Conservation (phyloP, 495 filamentous ascomycete genomes). For the Darksidea phi region DNA sequence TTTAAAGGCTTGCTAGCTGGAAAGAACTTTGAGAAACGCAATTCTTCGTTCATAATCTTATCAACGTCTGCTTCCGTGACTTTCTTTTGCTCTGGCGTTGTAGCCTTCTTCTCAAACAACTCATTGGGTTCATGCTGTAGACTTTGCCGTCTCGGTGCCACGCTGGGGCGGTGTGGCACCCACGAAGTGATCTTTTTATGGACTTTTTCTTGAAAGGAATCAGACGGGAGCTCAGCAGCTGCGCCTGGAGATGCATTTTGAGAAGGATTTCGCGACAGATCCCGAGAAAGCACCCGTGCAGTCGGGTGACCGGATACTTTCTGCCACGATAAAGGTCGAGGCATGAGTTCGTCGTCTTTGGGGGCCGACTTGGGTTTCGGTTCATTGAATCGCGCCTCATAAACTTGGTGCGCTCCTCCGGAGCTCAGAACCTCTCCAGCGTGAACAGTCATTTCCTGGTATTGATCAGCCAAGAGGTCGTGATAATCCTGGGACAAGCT, state of each 20-base stretch:
- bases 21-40: constrained; percentile 25
- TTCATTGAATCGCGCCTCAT: background rate
- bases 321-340: constrained; percentile 17
- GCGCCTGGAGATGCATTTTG: background rate
- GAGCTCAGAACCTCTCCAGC: constrained; percentile 6
- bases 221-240: background rate
- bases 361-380: background rate
- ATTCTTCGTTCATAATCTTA: background rate
- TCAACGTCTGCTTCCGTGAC: background rate
- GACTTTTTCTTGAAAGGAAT: background rate
- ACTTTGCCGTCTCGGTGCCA: constrained; percentile 1
- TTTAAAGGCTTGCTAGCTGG: background rate
- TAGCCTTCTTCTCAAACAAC: background rate
- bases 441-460: constrained; percentile 19
- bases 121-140: background rate
- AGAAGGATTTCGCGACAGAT: constrained; percentile 10
- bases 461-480: constrained; percentile 28
- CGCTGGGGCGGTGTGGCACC: constrained; percentile 23
- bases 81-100: background rate
- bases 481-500: constrained; percentile 35
- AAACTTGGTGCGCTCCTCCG: background rate
- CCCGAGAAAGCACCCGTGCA: background rate
- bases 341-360: background rate
- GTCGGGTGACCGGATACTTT: background rate
- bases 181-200: constrained; percentile 7